phyloP scores from a whole-genome alignment of 192 early-diverging fungal species.

The Podila minutissima region DNA sequence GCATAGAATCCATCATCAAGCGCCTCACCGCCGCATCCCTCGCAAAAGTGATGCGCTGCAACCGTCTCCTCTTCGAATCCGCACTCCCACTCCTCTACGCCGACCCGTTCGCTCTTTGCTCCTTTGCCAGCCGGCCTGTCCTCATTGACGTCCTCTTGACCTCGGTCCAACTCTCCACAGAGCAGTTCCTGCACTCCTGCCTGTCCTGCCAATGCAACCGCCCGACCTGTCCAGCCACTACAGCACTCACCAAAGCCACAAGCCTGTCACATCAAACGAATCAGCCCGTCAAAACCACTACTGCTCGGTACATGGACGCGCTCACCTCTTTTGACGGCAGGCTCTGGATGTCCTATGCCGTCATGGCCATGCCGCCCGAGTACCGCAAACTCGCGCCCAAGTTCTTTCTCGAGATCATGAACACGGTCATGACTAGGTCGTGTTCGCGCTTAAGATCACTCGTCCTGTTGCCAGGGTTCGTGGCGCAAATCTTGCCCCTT shows the following conservation, averaged over 20 bases:
- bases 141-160: slow-evolving; percentile 1
- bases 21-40: neutral
- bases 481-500: neutral
- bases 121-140: neutral
- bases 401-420: slow-evolving; percentile 4
- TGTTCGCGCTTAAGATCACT: neutral
- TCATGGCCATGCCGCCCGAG: neutral
- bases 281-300: neutral
- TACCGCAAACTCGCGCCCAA: neutral
- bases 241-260: neutral
- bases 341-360: slow-evolving; percentile 7
- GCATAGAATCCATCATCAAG: slow-evolving; percentile 9
- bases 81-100: slow-evolving; percentile 19
- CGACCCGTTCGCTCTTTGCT: slow-evolving; percentile 11
- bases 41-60: slow-evolving; percentile 1
- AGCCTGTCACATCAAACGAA: neutral
- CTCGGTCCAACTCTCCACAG: neutral
- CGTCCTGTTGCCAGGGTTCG: neutral
- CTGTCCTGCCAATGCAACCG: neutral
- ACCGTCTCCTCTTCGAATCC: neutral
- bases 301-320: neutral
- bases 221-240: neutral
- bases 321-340: neutral
- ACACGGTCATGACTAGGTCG: neutral
- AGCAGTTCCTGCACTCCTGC: neutral